These are phyloP conservation scores for Phytopythium sindhum DNA, from an alignment of 352 stramenopile species.

Conservation along the genomic window DNA sequence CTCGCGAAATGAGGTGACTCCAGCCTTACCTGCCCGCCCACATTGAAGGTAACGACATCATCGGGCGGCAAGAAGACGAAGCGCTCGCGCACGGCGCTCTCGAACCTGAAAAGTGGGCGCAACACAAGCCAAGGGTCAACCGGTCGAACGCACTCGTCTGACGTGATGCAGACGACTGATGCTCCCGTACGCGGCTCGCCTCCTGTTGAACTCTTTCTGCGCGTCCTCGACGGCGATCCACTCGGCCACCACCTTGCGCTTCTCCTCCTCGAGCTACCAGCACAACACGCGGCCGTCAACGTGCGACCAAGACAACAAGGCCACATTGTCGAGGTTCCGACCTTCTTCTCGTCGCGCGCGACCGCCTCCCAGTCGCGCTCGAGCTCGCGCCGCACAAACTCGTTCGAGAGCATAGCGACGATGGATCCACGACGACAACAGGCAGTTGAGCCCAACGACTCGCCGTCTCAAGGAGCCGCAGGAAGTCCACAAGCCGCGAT, in stretches of 20 bases:
- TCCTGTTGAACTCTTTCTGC: conserved; percentile 60
- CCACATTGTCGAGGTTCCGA: conserved; percentile 4
- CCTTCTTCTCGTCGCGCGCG: conserved; percentile 60
- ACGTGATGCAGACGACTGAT: background rate
- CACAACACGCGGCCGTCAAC: background rate
- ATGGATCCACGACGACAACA: background rate
- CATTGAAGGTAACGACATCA: conserved; percentile 63
- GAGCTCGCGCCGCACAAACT: conserved; percentile 48
- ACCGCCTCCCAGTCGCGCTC: conserved; percentile 62
- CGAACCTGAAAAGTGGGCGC: conserved; percentile 36
- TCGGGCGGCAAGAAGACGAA: conserved; percentile 55
- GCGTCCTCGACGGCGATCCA: conserved; percentile 65
- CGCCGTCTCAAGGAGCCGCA: background rate
- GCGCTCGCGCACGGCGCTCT: conserved; percentile 44
- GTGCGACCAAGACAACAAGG: background rate
- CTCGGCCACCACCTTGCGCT: conserved; percentile 70
- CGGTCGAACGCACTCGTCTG: background rate
- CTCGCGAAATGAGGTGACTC: background rate
- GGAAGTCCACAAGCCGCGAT: background rate
- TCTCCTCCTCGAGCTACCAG: conserved; percentile 59
- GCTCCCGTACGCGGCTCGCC: conserved; percentile 44
- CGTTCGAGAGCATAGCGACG: conserved; percentile 36
- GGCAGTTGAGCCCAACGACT: background rate
- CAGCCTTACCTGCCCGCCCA: conserved; percentile 45
- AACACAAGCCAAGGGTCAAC: background rate